Percentiles rank a stretch among this genome's conserved stretches.
Conservation (phyloP, 805 yeast genomes). For the Kodamaea sagamina region DNA sequence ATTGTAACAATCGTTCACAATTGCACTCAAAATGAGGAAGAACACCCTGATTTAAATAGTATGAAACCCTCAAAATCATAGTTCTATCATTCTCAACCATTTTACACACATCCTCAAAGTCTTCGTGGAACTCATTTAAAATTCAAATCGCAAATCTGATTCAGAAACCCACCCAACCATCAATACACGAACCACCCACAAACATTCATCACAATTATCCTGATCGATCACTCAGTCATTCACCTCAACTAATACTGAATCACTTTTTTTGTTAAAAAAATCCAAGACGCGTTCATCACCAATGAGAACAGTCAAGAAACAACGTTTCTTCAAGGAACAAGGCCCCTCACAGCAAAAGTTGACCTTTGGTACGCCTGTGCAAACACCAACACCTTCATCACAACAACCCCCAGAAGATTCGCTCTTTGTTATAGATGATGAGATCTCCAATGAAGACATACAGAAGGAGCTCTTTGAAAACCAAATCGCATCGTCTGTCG, state of each 20-base stretch:
- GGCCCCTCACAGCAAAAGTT: constrained; percentile 4
- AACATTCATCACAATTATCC: too few species aligned
- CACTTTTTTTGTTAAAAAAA: neutral
- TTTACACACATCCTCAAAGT: too few species aligned
- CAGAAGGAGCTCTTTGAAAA: constrained; percentile 16
- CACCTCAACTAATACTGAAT: neutral
- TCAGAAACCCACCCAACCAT: too few species aligned
- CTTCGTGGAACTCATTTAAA: too few species aligned
- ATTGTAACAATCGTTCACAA: too few species aligned
- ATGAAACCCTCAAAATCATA: too few species aligned
- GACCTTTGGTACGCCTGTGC: neutral
- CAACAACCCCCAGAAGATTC: constrained; percentile 2
- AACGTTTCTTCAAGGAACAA: constrained; percentile 10
- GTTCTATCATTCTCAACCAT: too few species aligned
- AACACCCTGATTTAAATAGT: too few species aligned
- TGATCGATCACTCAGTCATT: too few species aligned
- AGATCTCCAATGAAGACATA: constrained; percentile 2
- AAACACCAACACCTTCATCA: neutral
- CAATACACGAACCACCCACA: too few species aligned
- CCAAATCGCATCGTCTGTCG: constrained; percentile 18
- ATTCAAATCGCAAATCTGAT: too few species aligned
- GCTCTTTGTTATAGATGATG: constrained; percentile 11
- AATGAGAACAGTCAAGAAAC: constrained; percentile 9
- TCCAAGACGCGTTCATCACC: neutral
- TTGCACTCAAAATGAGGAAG: too few species aligned